A percentile compares a stretch with the other conserved stretches of the same genome.
Conservation (phyloP, 305 asterid genomes). For the Withania somnifera region DNA sequence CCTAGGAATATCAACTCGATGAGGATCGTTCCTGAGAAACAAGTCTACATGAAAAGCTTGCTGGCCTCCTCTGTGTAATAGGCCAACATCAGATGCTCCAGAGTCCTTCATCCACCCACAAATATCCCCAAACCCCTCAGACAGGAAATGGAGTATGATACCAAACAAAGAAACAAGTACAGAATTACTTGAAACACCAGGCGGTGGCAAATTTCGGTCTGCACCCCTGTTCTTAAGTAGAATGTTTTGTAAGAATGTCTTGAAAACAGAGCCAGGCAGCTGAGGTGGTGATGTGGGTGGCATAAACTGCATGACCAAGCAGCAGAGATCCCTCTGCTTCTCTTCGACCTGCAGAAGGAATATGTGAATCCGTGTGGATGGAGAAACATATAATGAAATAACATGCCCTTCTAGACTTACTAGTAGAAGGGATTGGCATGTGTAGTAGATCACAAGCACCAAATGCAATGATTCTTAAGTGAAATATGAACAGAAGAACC, state of each 20-base stretch:
- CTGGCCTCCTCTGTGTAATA: constrained; percentile 86
- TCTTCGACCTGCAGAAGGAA: constrained; percentile 62
- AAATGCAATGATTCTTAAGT: not conserved
- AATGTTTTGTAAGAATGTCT: constrained; percentile 70
- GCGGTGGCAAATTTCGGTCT: constrained; percentile 81
- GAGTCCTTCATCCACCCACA: constrained; percentile 64
- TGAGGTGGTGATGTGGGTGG: constrained; percentile 72
- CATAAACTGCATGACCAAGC: constrained; percentile 79
- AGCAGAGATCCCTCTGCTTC: constrained; percentile 91
- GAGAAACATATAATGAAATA: not conserved
- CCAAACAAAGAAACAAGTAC: constrained; percentile 79
- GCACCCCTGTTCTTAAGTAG: constrained; percentile 93
- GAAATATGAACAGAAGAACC: not conserved
- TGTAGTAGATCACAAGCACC: not conserved
- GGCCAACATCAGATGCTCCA: constrained; percentile 59
- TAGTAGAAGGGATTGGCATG: not conserved
- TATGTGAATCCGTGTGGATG: not conserved
- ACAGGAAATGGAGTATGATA: constrained; percentile 77
- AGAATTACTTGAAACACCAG: constrained; percentile 89
- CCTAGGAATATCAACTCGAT: constrained; percentile 74
- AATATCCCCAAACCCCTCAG: constrained; percentile 75
- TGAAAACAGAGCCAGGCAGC: constrained; percentile 83
- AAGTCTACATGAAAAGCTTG: constrained; percentile 70
- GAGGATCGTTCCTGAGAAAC: constrained; percentile 75
- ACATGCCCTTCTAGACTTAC: not conserved